Base-by-base conservation (phyloP, 2,329 filamentous ascomycete species). In the Fusarium xyrophilum region DNA sequence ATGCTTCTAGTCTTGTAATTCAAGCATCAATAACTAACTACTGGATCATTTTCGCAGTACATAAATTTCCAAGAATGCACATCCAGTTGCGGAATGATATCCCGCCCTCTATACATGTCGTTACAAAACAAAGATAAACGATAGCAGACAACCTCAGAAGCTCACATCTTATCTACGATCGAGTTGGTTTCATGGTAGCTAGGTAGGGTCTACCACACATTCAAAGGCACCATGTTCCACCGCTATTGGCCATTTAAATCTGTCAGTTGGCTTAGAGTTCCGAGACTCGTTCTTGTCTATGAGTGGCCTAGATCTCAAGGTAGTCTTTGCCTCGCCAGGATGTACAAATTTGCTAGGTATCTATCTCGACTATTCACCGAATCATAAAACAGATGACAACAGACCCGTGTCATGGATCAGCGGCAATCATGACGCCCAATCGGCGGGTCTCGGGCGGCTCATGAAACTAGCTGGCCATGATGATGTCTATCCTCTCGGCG, bases 261-360 rank as follows among this genome's bases (percentile, higher is more conserved):
- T 27, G 17, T 28, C 30, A 30, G 27, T 35, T 12, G 19, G 19
- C 8, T 7, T 38, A 32, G 40, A 33, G 62, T 60, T 65, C n/a
- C n/a, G 30, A 48, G 33, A 6, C 17, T 27, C 39, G 30, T 65
- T 42, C 62, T 65, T 65, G 62, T 65, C 54, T 65, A 65, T 65
- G 62, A 65, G 60, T 65, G 62, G 62, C 62, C 28, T 65, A 36
- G 47, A 47, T 47, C 35, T 35, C 25, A 33, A 54, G 30, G 35
- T 51, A 64, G 38, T 60, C 62, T 65, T 65, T 65, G 62, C 62
- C 62, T 60, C 46, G 60, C 65, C 53, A 65, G 62, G 62, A 53
- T 46, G 23, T 60, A 64, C 47, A 40, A 39, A 60, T 28, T 36
- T 23, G 28, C 48, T 53, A 64, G 33, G 51, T 50, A 47, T 65